Evolutionary conservation across 176 grass and related monocot genomes (phyloP), one percentile per base, ranked within the genome.

Genomic region (Stipa capillata): DNA sequence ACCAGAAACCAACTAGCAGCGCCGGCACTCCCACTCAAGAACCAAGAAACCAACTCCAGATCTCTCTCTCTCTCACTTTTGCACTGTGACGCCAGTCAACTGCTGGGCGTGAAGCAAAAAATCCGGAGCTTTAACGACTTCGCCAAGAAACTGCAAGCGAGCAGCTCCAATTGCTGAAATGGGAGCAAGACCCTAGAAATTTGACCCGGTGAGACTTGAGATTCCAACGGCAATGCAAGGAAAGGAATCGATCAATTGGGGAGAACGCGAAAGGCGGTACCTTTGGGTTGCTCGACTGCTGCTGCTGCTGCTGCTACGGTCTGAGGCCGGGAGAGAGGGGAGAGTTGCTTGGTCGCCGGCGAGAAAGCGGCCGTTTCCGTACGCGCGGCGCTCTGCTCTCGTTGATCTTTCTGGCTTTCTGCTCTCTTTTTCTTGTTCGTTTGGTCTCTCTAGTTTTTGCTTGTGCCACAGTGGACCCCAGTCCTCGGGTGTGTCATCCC

Each of bases 101-200:
- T 28, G 24, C 54, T 28, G 54, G 23, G 54, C n/a, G 24, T 6
- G 54, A 57, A 57, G 54, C 24, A n/a, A n/a, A 14, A 28, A 4
- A 57, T 28, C 10, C 24, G 27, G 56, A 40, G 34, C 72, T 28
- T n/a, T n/a, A n/a, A n/a, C n/a, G n/a, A n/a, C n/a, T 41, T 25
- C 24, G 25, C 54, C 24, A 43, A 71, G 67, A 16, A 49, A n/a
- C n/a, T n/a, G n/a, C n/a, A n/a, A n/a, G n/a, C n/a, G n/a, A n/a
- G n/a, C n/a, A n/a, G n/a, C n/a, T 71, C 27, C 42, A 49, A 49
- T 49, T 12, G 54, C 54, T 0, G 55, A 16, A 54, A 77, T 61
- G 40, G 54, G 74, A 34, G 40, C 56, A 77, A 47, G 74, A 77
- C 74, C 74, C 56, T 61, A 77, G 40, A 61, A 20, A 34, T 62